A percentile compares a stretch with the other conserved stretches of the same genome.
phyloP scores from a whole-genome alignment of 2,329 filamentous ascomycete genomes.

The Clonostachys rosea region DNA sequence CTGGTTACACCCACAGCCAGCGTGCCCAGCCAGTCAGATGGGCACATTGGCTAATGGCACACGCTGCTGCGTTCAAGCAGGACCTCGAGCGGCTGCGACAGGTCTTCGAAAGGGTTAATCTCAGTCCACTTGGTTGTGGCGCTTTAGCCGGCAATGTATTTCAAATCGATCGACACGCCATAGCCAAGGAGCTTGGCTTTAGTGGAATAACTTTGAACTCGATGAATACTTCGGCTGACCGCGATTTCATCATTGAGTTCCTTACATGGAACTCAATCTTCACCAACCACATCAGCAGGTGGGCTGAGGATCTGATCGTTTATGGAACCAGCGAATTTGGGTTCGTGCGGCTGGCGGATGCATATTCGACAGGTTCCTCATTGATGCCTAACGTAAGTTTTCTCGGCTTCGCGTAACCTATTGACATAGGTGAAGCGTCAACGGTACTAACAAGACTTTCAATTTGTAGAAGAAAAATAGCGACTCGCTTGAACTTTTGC shows the following conservation, averaged over 20 bases:
- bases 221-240: conserved; percentile 64
- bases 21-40: conserved; percentile 15
- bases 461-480: conserved; percentile 25
- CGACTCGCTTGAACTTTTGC: conserved; percentile 14
- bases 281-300: conserved; percentile 67
- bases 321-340: conserved; percentile 15
- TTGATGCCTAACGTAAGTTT: background rate
- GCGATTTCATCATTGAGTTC: conserved; percentile 69
- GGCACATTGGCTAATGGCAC: conserved; percentile 13
- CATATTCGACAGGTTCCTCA: conserved; percentile 12
- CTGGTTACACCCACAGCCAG: conserved; percentile 18
- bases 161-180: conserved; percentile 19
- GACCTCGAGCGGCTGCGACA: conserved; percentile 16
- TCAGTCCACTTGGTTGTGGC: conserved; percentile 16
- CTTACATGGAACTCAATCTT: conserved; percentile 67
- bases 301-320: conserved; percentile 70
- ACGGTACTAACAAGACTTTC: conserved; percentile 7
- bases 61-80: conserved; percentile 12
- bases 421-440: background rate
- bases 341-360: conserved; percentile 12
- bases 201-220: conserved; percentile 65
- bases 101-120: conserved; percentile 13
- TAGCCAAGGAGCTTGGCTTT: conserved; percentile 63
- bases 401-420: background rate
- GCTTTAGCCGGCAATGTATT: conserved; percentile 20